Base-by-base conservation (phyloP, 768 basidiomycete species). In the Coprinellus aureogranulatus region DNA sequence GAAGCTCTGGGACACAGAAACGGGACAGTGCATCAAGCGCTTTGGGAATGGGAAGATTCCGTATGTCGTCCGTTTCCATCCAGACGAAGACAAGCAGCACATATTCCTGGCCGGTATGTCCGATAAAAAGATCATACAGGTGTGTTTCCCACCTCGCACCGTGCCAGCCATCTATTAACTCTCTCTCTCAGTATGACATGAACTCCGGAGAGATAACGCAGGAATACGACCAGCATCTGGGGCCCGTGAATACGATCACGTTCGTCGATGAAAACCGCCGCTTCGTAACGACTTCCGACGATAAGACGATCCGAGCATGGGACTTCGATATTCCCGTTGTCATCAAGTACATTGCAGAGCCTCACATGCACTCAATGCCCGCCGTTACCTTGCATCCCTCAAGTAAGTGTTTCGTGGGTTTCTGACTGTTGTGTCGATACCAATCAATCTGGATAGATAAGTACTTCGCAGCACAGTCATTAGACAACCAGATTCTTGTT, bases 1-100 rank as follows among this genome's bases (percentile, higher is more conserved):
- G 87, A 99, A 99, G 73, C 80, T 98, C 12, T 99, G 97, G 97
- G 96, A 99, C 66, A 98, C 97, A 20, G 97, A 99, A 75, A 98
- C 97, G 0, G 96, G 94, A 1, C 92, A 98, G 75, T 98, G 97
- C 75, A 74, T 97, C 59, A 91, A 98, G 70, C 89, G 95, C 6
- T 99, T 98, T 75, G 89, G 90, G 62, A 98, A 98, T 66, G 97
- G 96, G 61, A 98, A 98, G 78, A 94, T 94, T 20, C 94, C 97
- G 11, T 94, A 98, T 69, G 94, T 96, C 51, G 81, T 98, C 54
- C 85, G 87, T 54, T 99, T 98, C 79, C 91, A 98, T 70, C 97
- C 97, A 5, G 96, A 97, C 68, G 82, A 90, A 55, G 94, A 98
- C 66, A 98, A 98, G 71, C 94, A 98, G 68, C 77, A 97, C 68